Conservation (phyloP, 2,329 filamentous ascomycete species). For the Magnaporthiopsis poae region DNA sequence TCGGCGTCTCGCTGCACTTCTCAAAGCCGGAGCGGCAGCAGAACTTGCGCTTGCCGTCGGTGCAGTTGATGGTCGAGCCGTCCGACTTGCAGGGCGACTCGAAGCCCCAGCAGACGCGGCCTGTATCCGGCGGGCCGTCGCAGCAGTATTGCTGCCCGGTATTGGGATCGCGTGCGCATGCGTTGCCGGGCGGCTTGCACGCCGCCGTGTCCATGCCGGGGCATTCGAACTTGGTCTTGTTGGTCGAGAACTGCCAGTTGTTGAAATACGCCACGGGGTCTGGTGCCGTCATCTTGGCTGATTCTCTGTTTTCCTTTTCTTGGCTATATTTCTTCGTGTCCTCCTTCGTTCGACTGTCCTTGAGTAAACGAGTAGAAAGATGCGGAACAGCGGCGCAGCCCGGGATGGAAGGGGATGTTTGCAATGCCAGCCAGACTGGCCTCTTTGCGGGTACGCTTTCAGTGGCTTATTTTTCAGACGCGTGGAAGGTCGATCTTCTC, state of each 20-base stretch:
- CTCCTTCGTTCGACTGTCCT: neutral
- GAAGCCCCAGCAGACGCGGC: constrained; percentile 13
- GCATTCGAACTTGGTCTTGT: constrained; percentile 10
- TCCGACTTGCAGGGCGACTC: constrained; percentile 10
- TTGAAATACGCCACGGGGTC: constrained; percentile 9
- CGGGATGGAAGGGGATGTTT: neutral
- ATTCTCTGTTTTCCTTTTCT: neutral
- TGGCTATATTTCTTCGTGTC: neutral
- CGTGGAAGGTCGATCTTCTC: neutral
- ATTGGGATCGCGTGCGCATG: constrained; percentile 14
- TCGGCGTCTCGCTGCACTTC: constrained; percentile 10
- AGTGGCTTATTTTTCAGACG: neutral
- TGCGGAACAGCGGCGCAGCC: neutral
- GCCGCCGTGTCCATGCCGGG: constrained; percentile 8
- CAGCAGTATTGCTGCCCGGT: constrained; percentile 15
- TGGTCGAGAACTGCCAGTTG: constrained; percentile 15
- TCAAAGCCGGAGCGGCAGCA: constrained; percentile 12
- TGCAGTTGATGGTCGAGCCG: constrained; percentile 14
- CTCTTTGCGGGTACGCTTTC: neutral
- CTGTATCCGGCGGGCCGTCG: neutral
- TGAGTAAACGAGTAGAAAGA: neutral
- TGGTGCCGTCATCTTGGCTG: neutral
- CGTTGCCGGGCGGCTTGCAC: constrained; percentile 12
- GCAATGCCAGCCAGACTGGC: neutral
- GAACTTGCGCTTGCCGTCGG: constrained; percentile 10